phyloP scores from a whole-genome alignment of 2,329 filamentous ascomycete genomes.

The Colletotrichum sp. region DNA sequence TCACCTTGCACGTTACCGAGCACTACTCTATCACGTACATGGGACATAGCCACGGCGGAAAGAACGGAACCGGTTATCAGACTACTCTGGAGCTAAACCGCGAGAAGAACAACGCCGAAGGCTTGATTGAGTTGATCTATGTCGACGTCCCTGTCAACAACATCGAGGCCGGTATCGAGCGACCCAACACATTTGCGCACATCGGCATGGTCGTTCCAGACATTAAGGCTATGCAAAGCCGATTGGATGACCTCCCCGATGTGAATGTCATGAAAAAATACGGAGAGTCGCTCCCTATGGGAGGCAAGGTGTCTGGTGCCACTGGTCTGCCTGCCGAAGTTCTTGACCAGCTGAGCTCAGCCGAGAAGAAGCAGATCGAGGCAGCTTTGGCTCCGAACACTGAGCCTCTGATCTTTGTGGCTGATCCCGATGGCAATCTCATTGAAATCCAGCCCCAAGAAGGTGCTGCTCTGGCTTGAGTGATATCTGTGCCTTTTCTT shows the following conservation, averaged over 20 bases:
- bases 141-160: conserved; percentile 25
- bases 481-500: background rate
- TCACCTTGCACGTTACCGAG: conserved; percentile 32
- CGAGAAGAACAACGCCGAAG: conserved; percentile 37
- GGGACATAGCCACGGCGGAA: conserved; percentile 38
- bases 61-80: conserved; percentile 41
- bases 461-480: background rate
- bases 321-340: conserved; percentile 13
- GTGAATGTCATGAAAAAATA: conserved; percentile 32
- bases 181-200: conserved; percentile 36
- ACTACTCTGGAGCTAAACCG: conserved; percentile 33
- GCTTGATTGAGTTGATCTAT: conserved; percentile 35
- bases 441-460: conserved; percentile 28
- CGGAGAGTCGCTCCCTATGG: conserved; percentile 20
- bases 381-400: conserved; percentile 13
- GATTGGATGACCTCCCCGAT: conserved; percentile 23
- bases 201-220: conserved; percentile 40
- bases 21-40: conserved; percentile 38
- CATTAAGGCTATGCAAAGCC: conserved; percentile 28
- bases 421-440: conserved; percentile 29
- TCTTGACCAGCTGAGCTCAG: conserved; percentile 12
- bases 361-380: conserved; percentile 8
- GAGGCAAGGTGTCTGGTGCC: conserved; percentile 10
- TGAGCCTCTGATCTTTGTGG: conserved; percentile 23
- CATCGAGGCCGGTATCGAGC: conserved; percentile 23